Conservation (phyloP, 2,329 filamentous ascomycete genomes). For the Fusarium sp. region DNA sequence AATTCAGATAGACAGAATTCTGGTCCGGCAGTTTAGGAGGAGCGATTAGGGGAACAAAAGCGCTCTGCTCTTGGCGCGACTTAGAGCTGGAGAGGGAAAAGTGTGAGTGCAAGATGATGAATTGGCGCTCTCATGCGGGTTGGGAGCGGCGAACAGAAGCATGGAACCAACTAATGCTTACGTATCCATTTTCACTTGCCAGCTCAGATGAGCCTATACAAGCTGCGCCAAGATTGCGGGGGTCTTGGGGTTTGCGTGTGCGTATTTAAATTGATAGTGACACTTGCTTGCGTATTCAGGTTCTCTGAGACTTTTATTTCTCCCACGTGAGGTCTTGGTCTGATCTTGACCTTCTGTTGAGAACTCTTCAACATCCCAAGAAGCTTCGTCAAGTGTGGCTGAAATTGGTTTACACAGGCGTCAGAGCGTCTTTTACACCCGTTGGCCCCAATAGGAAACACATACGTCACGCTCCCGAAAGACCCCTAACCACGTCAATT, state of each 20-base stretch:
- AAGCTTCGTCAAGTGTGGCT: slow-evolving; percentile 28
- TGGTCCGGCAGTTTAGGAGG: neutral
- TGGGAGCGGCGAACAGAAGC: slow-evolving; percentile 33
- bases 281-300: neutral
- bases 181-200: slow-evolving; percentile 37
- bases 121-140: slow-evolving; percentile 35
- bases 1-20: slow-evolving; percentile 2
- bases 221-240: slow-evolving; percentile 34
- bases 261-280: neutral
- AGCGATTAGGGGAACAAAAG: slow-evolving; percentile 17
- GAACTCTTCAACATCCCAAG: neutral
- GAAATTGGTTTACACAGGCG: slow-evolving; percentile 8
- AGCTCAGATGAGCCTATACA: slow-evolving; percentile 19
- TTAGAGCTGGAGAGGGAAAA: slow-evolving; percentile 5
- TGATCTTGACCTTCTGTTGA: neutral
- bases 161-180: slow-evolving; percentile 31
- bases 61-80: slow-evolving; percentile 28
- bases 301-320: neutral
- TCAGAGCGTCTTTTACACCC: slow-evolving; percentile 13
- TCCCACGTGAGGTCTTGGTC: neutral
- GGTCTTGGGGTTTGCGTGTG: slow-evolving; percentile 11
- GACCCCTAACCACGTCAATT: slow-evolving; percentile 15
- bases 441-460: slow-evolving; percentile 7
- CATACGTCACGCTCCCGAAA: slow-evolving; percentile 30
- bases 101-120: slow-evolving; percentile 33